A percentile compares a stretch with the other conserved stretches of the same genome.
phyloP scores from a whole-genome alignment of 345 rosid species.

The Nephelium lappaceum region DNA sequence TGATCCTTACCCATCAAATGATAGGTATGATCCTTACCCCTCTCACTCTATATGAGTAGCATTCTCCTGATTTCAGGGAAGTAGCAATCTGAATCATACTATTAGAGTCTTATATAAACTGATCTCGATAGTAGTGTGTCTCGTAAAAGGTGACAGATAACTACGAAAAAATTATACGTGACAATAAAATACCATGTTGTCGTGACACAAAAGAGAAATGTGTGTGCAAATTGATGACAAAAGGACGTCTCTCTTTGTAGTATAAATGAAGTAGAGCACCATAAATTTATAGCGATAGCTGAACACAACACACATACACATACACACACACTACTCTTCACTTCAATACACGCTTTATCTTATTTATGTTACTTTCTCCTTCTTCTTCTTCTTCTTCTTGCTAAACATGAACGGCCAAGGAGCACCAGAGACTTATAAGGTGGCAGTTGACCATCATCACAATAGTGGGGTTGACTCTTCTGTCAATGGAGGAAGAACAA shows the following conservation, averaged over 20 bases:
- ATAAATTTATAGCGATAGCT: background rate
- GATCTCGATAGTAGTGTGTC: too few species aligned
- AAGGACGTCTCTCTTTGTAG: background rate
- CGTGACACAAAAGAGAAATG: background rate
- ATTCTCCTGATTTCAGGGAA: too few species aligned
- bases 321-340: background rate
- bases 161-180: too few species aligned
- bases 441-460: slow-evolving; percentile 14
- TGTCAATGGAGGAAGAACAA: slow-evolving; percentile 4
- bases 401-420: slow-evolving; percentile 34
- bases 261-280: background rate
- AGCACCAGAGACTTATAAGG: slow-evolving; percentile 30
- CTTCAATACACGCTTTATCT: background rate
- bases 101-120: too few species aligned
- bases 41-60: too few species aligned
- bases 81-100: too few species aligned
- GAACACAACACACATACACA: background rate
- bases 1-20: too few species aligned
- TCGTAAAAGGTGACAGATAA: too few species aligned
- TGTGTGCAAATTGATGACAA: background rate
- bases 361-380: background rate
- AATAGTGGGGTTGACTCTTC: background rate
- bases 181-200: too few species aligned
- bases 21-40: too few species aligned
- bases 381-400: background rate